A percentile compares a stretch with the other conserved stretches of the same genome.
These are phyloP conservation scores for Bathelium albidoporum DNA, from an alignment of 495 filamentous ascomycete species.

Conservation along the genomic window DNA sequence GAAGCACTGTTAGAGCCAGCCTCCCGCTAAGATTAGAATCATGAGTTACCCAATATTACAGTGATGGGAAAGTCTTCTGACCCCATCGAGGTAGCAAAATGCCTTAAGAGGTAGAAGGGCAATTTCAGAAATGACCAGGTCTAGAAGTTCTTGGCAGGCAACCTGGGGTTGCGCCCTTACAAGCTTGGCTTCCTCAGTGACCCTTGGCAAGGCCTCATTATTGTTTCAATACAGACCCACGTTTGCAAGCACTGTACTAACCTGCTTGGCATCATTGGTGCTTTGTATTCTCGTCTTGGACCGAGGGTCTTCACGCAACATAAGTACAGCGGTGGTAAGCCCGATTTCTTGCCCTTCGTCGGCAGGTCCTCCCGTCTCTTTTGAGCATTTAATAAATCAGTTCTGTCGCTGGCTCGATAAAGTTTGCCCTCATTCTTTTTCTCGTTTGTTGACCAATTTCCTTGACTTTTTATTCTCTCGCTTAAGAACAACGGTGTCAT, in stretches of 20 bases:
- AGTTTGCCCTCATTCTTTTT: neutral
- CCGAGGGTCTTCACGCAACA: neutral
- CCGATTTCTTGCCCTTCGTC: neutral
- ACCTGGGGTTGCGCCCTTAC: neutral
- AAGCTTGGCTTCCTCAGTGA: neutral
- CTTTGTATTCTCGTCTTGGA: neutral
- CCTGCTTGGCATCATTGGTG: neutral
- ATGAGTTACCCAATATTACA: too few species aligned
- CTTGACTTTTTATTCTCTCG: neutral
- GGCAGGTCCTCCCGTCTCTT: neutral
- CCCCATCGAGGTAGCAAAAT: too few species aligned
- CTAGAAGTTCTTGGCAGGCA: neutral
- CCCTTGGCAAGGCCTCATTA: neutral
- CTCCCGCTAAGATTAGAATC: too few species aligned
- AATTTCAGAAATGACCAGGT: neutral
- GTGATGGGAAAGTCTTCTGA: too few species aligned
- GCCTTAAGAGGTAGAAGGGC: too few species aligned
- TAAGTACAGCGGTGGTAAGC: neutral
- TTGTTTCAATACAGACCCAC: neutral
- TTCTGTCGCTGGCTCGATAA: slow-evolving; percentile 4
- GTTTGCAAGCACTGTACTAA: neutral
- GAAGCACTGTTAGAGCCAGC: too few species aligned
- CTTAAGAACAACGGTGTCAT: neutral
- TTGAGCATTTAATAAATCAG: neutral
- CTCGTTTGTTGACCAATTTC: neutral